These are phyloP conservation scores for Phytophthora boehmeriae DNA, from an alignment of 352 stramenopile species.

Conservation along the genomic window DNA sequence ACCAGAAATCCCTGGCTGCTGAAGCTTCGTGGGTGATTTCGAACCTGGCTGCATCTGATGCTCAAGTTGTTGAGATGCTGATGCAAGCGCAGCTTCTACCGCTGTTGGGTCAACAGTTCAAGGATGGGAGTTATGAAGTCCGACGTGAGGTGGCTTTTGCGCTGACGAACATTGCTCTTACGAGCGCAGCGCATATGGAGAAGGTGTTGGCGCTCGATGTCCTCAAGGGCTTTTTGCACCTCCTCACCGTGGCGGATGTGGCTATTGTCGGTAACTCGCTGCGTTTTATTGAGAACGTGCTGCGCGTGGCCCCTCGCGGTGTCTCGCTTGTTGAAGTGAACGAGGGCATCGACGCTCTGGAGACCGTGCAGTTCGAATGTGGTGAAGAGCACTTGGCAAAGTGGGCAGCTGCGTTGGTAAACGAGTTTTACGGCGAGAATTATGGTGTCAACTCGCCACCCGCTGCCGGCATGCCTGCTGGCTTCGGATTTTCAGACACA, in stretches of 20 bases:
- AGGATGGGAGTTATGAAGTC: slow-evolving; percentile 66
- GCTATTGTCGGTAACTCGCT: slow-evolving; percentile 80
- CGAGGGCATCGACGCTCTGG: slow-evolving; percentile 79
- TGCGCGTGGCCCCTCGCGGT: slow-evolving; percentile 60
- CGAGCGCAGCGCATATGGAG: slow-evolving; percentile 50
- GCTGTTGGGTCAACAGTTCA: slow-evolving; percentile 64
- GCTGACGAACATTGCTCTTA: slow-evolving; percentile 76
- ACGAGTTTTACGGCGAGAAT: slow-evolving; percentile 86
- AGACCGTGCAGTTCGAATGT: slow-evolving; percentile 78
- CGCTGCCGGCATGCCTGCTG: slow-evolving; percentile 19
- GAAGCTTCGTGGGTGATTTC: slow-evolving; percentile 81
- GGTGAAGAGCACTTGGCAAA: slow-evolving; percentile 60
- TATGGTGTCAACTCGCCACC: slow-evolving; percentile 78
- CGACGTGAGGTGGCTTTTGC: slow-evolving; percentile 78
- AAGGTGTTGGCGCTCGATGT: slow-evolving; percentile 66
- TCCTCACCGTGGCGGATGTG: slow-evolving; percentile 64
- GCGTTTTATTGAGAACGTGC: slow-evolving; percentile 79
- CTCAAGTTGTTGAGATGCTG: slow-evolving; percentile 56
- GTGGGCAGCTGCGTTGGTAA: slow-evolving; percentile 76
- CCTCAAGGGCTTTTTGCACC: slow-evolving; percentile 57
- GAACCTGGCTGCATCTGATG: slow-evolving; percentile 73
- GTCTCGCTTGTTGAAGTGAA: slow-evolving; percentile 63
- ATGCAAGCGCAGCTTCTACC: slow-evolving; percentile 57
- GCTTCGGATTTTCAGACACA: slow-evolving; percentile 22
- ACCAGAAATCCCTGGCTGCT: slow-evolving; percentile 47